Base-by-base conservation (phyloP, 73 alveolate genomes). In the Symbiodinium natans region DNA sequence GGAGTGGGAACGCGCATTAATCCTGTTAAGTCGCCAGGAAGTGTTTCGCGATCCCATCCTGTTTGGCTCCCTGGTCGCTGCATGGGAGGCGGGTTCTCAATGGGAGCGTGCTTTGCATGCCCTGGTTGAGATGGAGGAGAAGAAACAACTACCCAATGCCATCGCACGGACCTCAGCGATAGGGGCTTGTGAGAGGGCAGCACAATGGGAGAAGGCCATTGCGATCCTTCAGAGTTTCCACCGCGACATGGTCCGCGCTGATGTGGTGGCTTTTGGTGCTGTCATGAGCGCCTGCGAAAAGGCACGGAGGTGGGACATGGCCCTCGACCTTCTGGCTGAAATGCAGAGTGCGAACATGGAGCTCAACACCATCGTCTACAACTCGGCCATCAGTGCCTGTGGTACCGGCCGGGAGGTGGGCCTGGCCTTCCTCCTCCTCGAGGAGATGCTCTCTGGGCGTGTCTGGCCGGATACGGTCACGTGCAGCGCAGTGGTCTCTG, bases 151-250 rank as follows among this genome's bases (percentile, higher is more conserved):
- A 41, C 95, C 95, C 63, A 88, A 88, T 40, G 71, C 74, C 48
- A 63, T 88, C 34, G 43, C 46, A 21, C 86, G 95, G 42, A 56
- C 95, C 6, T 82, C 95, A 6, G 95, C 95, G 25, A 88, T 88
- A 0, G 42, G 95, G 6, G 95, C 95, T 73, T 88, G 95, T 63
- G 95, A 88, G 86, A 48, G 41, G 93, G 93, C 77, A 63, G 36
- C 17, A 34, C 77, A 63, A 8, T 63, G 77, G 77, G 77, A 63
- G 39, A 21, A 34, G 34, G 77, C 77, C 31, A 63, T 63, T 27
- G 77, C 36, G 31, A 31, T 63, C 1, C 9, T 63, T 31, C 77
- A 19, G 39, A 27, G 34, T 27, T 63, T 63, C 77, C 34, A 63
- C 31, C 9, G 13, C 17, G 77, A 63, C 31, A 21, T 34, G 36